Evolutionary conservation across 495 filamentous ascomycete species (phyloP).

Genomic region (Daldinia caldariorum): DNA sequence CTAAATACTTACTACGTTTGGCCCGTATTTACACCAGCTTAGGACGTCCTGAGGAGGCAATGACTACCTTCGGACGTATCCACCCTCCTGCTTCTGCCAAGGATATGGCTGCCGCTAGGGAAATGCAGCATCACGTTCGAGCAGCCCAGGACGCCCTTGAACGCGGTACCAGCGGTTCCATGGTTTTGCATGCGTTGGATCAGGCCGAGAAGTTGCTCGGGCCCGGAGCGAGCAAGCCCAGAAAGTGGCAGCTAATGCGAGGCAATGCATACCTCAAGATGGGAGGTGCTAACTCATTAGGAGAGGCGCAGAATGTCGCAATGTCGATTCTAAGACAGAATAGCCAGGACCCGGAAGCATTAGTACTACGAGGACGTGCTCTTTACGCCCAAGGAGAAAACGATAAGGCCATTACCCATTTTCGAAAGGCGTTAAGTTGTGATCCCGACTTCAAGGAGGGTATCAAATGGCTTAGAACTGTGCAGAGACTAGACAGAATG

Average conservation of each 20-base stretch:
- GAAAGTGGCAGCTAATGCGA: slow-evolving; percentile 92
- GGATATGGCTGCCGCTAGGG: slow-evolving; percentile 79
- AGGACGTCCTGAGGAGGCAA: slow-evolving; percentile 84
- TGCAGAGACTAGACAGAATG: slow-evolving; percentile 89
- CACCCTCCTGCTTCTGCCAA: slow-evolving; percentile 79
- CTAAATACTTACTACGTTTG: slow-evolving; percentile 87
- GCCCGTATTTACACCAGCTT: slow-evolving; percentile 88
- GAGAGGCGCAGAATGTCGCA: slow-evolving; percentile 91
- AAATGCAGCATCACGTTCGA: slow-evolving; percentile 83
- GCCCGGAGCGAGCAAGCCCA: slow-evolving; percentile 73
- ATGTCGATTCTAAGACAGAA: slow-evolving; percentile 87
- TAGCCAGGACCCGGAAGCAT: slow-evolving; percentile 89
- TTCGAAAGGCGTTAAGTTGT: slow-evolving; percentile 86
- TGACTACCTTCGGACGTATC: slow-evolving; percentile 79
- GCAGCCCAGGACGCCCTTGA: slow-evolving; percentile 81
- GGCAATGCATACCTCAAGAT: slow-evolving; percentile 96
- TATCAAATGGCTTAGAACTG: slow-evolving; percentile 81
- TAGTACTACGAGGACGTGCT: slow-evolving; percentile 87
- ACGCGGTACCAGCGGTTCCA: slow-evolving; percentile 79
- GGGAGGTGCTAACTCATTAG: slow-evolving; percentile 85
- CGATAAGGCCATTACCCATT: slow-evolving; percentile 91
- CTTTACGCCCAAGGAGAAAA: slow-evolving; percentile 93
- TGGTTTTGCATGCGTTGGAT: slow-evolving; percentile 92
- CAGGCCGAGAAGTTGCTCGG: slow-evolving; percentile 85
- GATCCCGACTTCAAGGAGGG: slow-evolving; percentile 92